phyloP scores from a whole-genome alignment of 345 rosid species.

The Syzygium oleosum region DNA sequence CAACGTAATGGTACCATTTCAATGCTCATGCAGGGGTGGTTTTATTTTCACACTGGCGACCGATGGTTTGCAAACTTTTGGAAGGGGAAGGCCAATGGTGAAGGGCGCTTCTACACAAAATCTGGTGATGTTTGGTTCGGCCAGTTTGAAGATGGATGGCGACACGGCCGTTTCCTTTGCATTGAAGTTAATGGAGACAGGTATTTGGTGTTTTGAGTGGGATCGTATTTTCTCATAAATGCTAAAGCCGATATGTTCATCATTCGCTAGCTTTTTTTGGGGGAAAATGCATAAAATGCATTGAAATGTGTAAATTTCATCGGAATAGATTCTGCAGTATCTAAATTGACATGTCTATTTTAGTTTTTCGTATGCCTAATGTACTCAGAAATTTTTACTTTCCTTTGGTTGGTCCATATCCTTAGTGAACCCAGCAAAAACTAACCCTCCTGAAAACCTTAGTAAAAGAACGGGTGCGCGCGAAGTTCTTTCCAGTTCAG shows the following conservation, averaged over 20 bases:
- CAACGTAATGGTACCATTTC: not conserved
- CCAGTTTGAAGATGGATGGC: constrained; percentile 87
- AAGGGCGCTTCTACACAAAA: constrained; percentile 89
- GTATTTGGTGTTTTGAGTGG: constrained; percentile 13
- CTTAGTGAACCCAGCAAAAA: not conserved
- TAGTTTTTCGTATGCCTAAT: not conserved
- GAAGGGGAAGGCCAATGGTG: constrained; percentile 96
- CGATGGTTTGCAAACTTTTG: constrained; percentile 98
- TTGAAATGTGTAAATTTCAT: not conserved
- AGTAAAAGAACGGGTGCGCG: not conserved
- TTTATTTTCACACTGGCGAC: constrained; percentile 83
- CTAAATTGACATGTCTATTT: not conserved
- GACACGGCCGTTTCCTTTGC: constrained; percentile 74
- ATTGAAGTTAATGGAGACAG: constrained; percentile 72
- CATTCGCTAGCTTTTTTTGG: not conserved
- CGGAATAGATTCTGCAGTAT: not conserved
- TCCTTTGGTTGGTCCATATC: not conserved
- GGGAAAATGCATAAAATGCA: not conserved
- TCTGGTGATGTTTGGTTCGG: constrained; percentile 79
- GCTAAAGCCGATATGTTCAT: not conserved
- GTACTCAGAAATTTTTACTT: not conserved
- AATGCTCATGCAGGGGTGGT: constrained; percentile 67
- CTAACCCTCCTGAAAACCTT: not conserved
- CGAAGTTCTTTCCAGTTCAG: not conserved
- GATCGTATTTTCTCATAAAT: not conserved